Percentiles rank a stretch among this genome's conserved stretches.
phyloP scores from a whole-genome alignment of 2,329 filamentous ascomycete species.

The Fusarium buharicum region DNA sequence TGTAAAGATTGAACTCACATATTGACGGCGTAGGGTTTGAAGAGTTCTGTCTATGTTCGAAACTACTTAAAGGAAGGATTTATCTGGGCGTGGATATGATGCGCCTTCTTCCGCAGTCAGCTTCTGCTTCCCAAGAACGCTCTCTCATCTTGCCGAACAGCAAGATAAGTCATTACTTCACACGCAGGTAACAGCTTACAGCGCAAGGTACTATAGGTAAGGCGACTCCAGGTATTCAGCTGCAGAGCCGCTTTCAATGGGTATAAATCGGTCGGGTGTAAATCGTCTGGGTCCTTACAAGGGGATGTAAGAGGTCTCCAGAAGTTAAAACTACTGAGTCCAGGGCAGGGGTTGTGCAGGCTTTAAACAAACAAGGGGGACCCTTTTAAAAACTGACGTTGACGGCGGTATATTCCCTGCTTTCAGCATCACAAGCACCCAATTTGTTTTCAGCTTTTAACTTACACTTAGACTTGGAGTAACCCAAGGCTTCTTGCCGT shows the following conservation, averaged over 20 bases:
- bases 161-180: constrained; percentile 2
- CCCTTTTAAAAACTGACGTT: constrained; percentile 40
- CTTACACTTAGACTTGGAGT: constrained; percentile 25
- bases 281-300: constrained; percentile 34
- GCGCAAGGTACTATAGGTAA: constrained; percentile 8
- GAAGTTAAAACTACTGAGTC: constrained; percentile 4
- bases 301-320: constrained; percentile 26
- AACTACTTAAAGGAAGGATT: constrained; percentile 7
- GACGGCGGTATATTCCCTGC: constrained; percentile 40
- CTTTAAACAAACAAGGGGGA: constrained; percentile 39
- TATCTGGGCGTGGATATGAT: constrained; percentile 2
- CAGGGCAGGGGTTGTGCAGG: constrained; percentile 38
- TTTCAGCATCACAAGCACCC: constrained; percentile 27
- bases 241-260: constrained; percentile 16
- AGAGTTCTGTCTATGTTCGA: neutral
- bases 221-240: constrained; percentile 19
- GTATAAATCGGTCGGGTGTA: constrained; percentile 14
- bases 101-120: constrained; percentile 38
- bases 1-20: constrained; percentile 38
- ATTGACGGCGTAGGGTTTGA: constrained; percentile 9
- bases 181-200: constrained; percentile 27
- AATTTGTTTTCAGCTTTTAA: constrained; percentile 18
- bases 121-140: constrained; percentile 6
- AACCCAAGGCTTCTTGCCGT: constrained; percentile 8
- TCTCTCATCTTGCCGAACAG: neutral